These are phyloP conservation scores for Lipomyces anomalus DNA, from an alignment of 805 yeast species.

Conservation along the genomic window DNA sequence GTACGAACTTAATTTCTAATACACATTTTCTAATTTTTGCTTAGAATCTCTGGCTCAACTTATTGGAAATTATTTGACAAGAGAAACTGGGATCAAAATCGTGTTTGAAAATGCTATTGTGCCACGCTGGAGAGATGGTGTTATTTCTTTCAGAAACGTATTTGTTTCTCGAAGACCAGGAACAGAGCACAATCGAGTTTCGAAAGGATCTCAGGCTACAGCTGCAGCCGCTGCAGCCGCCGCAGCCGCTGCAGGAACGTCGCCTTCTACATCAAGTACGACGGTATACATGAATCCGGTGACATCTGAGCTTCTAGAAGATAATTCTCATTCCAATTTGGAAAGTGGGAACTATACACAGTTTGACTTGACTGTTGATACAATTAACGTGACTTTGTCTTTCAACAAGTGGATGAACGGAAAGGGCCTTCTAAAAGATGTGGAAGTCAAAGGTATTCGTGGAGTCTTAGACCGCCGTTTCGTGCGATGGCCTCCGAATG, in stretches of 20 bases:
- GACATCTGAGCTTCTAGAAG: slow-evolving; percentile 12
- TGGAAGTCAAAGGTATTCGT: slow-evolving; percentile 76
- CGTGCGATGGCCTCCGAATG: slow-evolving; percentile 74
- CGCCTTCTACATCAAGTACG: slow-evolving; percentile 4
- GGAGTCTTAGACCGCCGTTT: slow-evolving; percentile 91
- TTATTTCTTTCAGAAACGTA: slow-evolving; percentile 76
- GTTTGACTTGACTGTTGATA: slow-evolving; percentile 84
- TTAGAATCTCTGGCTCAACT: slow-evolving; percentile 69
- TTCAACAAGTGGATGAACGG: slow-evolving; percentile 87
- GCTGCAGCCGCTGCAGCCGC: slow-evolving; percentile 56
- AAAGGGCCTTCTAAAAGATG: slow-evolving; percentile 73
- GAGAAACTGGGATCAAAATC: slow-evolving; percentile 74
- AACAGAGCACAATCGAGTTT: slow-evolving; percentile 41
- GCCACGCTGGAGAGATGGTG: slow-evolving; percentile 89
- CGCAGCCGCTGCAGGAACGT: slow-evolving; percentile 17
- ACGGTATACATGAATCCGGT: slow-evolving; percentile 1
- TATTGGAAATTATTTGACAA: slow-evolving; percentile 77
- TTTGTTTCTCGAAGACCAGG: slow-evolving; percentile 82
- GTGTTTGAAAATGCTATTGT: slow-evolving; percentile 90
- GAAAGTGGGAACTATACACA: slow-evolving; percentile 92
- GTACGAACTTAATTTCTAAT: too few relatives aligned
- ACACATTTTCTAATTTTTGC: too few relatives aligned
- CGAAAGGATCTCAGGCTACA: slow-evolving; percentile 66
- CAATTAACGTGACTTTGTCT: slow-evolving; percentile 72
- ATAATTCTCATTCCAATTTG: slow-evolving; percentile 42